These are phyloP conservation scores for Tolypocladium nubicola DNA, from an alignment of 2,329 filamentous ascomycete genomes.

Conservation along the genomic window DNA sequence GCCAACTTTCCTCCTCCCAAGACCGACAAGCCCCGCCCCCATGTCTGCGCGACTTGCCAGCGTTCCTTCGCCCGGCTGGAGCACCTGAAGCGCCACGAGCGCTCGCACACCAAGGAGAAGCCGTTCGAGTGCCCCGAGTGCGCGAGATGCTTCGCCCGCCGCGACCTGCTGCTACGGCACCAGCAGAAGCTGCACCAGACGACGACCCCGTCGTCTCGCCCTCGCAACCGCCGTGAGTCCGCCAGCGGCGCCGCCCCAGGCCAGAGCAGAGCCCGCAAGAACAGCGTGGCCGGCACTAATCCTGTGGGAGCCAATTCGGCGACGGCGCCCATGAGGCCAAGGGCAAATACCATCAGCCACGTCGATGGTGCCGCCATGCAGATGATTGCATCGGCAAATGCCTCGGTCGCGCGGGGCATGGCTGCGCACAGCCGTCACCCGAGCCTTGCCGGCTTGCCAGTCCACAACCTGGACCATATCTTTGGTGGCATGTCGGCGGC, in stretches of 20 bases:
- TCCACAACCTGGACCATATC: slow-evolving; percentile 48
- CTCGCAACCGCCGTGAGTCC: slow-evolving; percentile 83
- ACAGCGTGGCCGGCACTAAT: slow-evolving; percentile 62
- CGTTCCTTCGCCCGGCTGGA: slow-evolving; percentile 91
- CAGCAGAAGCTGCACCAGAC: slow-evolving; percentile 98
- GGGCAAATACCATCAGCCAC: slow-evolving; percentile 94
- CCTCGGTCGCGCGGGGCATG: slow-evolving; percentile 37
- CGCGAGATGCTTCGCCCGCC: slow-evolving; percentile 83
- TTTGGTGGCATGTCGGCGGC: slow-evolving; percentile 64
- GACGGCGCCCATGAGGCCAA: slow-evolving; percentile 60
- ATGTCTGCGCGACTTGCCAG: slow-evolving; percentile 84
- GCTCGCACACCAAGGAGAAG: slow-evolving; percentile 98
- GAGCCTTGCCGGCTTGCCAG: slow-evolving; percentile 59
- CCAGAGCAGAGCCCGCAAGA: slow-evolving; percentile 75
- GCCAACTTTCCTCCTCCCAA: slow-evolving; percentile 68
- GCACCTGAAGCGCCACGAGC: slow-evolving; percentile 93
- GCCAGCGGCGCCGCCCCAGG: slow-evolving; percentile 59
- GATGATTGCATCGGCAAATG: slow-evolving; percentile 53
- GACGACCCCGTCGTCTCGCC: slow-evolving; percentile 75
- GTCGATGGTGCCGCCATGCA: slow-evolving; percentile 70
- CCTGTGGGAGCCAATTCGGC: slow-evolving; percentile 32
- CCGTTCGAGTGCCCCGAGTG: slow-evolving; percentile 97
- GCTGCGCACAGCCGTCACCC: slow-evolving; percentile 60
- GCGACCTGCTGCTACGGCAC: slow-evolving; percentile 84
- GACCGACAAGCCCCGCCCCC: slow-evolving; percentile 92